Conservation (phyloP, 116 monocot species). For the Papilionanthe hybrid region DNA sequence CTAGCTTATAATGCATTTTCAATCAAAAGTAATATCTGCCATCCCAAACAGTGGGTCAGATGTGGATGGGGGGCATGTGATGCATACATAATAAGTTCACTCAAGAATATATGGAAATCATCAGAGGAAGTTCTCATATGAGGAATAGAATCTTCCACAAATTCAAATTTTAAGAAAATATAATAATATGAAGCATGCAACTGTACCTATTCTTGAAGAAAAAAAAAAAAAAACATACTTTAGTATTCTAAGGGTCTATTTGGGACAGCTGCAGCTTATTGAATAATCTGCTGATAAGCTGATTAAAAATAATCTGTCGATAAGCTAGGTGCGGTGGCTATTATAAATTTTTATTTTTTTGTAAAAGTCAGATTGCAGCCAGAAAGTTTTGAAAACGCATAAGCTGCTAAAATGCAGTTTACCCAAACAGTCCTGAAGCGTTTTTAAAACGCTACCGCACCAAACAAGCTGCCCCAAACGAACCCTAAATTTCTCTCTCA, state of each 20-base stretch:
- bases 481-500: neutral
- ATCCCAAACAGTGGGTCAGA: neutral
- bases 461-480: too few species aligned
- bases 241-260: neutral
- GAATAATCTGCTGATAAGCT: too few species aligned
- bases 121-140: neutral
- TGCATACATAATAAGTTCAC: neutral
- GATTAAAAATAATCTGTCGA: too few species aligned
- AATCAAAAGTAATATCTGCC: conserved; percentile 1
- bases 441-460: too few species aligned
- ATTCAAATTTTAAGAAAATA: too few species aligned
- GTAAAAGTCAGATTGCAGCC: too few species aligned
- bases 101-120: neutral
- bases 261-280: too few species aligned
- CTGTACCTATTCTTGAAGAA: neutral
- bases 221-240: neutral
- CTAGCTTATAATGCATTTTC: neutral
- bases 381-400: too few species aligned
- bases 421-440: too few species aligned
- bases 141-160: conserved; percentile 5
- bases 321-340: too few species aligned
- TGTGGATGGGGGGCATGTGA: conserved; percentile 2
- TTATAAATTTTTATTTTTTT: too few species aligned
- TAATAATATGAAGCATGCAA: neutral
- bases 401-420: too few species aligned